These are phyloP conservation scores for Diaporthe helianthi DNA, from an alignment of 2,329 filamentous ascomycete species.

Conservation along the genomic window DNA sequence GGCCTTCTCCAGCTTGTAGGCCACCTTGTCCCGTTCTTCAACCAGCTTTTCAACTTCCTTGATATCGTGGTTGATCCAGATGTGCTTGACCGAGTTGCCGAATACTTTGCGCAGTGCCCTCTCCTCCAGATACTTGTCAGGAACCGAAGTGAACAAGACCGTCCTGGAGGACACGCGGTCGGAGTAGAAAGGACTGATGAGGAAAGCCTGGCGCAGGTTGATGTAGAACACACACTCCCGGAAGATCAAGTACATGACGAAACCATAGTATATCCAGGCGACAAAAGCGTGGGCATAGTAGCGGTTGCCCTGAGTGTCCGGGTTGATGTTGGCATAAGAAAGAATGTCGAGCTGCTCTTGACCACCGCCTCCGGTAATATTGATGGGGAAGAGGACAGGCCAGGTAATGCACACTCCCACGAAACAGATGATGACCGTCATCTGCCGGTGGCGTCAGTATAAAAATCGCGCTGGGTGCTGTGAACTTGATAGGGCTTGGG, in stretches of 20 bases:
- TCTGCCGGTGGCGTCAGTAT: slow-evolving; percentile 1
- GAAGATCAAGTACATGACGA: slow-evolving; percentile 87
- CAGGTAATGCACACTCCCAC: slow-evolving; percentile 85
- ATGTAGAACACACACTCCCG: slow-evolving; percentile 91
- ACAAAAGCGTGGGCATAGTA: slow-evolving; percentile 85
- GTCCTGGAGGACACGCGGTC: slow-evolving; percentile 89
- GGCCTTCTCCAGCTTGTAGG: slow-evolving; percentile 82
- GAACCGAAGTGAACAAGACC: slow-evolving; percentile 87
- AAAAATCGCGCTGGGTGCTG: not conserved
- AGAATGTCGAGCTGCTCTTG: slow-evolving; percentile 76
- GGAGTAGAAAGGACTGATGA: slow-evolving; percentile 83
- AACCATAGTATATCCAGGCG: slow-evolving; percentile 83
- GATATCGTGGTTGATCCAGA: slow-evolving; percentile 84
- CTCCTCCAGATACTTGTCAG: slow-evolving; percentile 77
- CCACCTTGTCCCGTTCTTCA: slow-evolving; percentile 79
- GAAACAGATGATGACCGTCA: slow-evolving; percentile 65
- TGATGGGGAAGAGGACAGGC: slow-evolving; percentile 86
- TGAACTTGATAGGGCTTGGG: no score
- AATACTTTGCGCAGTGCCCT: slow-evolving; percentile 81
- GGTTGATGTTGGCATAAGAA: slow-evolving; percentile 76
- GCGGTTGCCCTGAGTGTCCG: slow-evolving; percentile 57
- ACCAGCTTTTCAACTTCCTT: slow-evolving; percentile 82
- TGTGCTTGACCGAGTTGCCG: slow-evolving; percentile 77
- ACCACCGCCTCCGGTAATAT: slow-evolving; percentile 77
- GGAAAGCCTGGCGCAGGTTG: slow-evolving; percentile 90